Evolutionary conservation across 148 eudicot species (phyloP).

Genomic region (Camellia lanceoleosa): DNA sequence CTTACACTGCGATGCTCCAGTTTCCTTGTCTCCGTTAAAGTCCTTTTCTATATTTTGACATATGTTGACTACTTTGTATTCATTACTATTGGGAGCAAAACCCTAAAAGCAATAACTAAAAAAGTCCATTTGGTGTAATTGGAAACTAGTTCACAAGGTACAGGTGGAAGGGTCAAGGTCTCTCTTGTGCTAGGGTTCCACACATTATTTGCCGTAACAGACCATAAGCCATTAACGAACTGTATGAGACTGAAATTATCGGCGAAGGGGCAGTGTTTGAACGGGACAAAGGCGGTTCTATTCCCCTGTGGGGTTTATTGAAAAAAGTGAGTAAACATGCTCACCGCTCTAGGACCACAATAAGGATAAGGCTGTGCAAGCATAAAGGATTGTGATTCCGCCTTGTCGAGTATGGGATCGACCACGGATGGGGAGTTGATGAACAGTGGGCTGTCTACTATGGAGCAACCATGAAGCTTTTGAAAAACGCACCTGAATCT

Average conservation of each 20-base stretch:
- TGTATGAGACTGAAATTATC: not conserved
- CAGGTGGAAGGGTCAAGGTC: not conserved
- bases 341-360: too few relatives aligned
- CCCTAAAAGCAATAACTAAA: not conserved
- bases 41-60: not conserved
- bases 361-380: not conserved
- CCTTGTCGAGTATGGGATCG: not conserved
- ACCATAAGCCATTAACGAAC: not conserved
- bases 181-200: constrained; percentile 1
- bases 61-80: not conserved
- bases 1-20: not conserved
- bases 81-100: not conserved
- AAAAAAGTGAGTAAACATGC: too few relatives aligned
- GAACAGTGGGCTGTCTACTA: not conserved
- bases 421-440: not conserved
- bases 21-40: not conserved
- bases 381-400: not conserved
- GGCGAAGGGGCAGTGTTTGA: not conserved
- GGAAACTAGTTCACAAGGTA: not conserved
- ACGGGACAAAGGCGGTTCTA: not conserved
- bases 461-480: not conserved
- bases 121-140: too few relatives aligned
- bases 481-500: not conserved
- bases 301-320: not conserved
- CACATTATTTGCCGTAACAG: not conserved